Percentiles rank a stretch among this genome's conserved stretches.
Conservation (phyloP, 768 basidiomycete genomes). For the Agaricus subrufescens region DNA sequence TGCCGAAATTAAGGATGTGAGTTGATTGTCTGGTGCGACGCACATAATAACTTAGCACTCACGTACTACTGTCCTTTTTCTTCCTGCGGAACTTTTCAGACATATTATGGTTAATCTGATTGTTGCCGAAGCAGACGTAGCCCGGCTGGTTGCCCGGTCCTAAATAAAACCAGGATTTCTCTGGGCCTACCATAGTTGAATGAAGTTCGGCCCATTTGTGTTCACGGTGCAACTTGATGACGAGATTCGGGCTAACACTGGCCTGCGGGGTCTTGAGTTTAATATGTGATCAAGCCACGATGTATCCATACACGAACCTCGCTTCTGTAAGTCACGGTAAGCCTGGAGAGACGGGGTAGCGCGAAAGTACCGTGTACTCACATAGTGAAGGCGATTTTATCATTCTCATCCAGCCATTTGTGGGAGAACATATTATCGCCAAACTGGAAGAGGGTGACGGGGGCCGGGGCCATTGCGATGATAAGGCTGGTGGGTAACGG, state of each 20-base stretch:
- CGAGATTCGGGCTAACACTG: constrained; percentile 11
- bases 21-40: neutral
- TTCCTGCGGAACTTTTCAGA: constrained; percentile 48
- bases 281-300: neutral
- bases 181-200: constrained; percentile 75
- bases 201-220: constrained; percentile 73
- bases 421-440: constrained; percentile 9
- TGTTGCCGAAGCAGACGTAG: constrained; percentile 66
- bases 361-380: neutral
- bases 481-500: neutral
- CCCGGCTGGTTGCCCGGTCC: constrained; percentile 61
- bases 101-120: constrained; percentile 52
- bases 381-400: constrained; percentile 7
- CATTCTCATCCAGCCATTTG: neutral
- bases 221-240: constrained; percentile 43
- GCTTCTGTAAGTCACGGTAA: neutral
- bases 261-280: neutral
- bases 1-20: constrained; percentile 19
- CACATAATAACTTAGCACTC: constrained; percentile 22
- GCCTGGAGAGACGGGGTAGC: neutral
- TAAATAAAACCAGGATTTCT: constrained; percentile 70
- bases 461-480: constrained; percentile 8
- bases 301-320: constrained; percentile 3
- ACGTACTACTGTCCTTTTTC: constrained; percentile 61
- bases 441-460: constrained; percentile 6